A percentile compares a stretch with the other conserved stretches of the same genome.
Evolutionary conservation across 2,329 filamentous ascomycete genomes (phyloP).

Genomic region (Talaromyces sp.): DNA sequence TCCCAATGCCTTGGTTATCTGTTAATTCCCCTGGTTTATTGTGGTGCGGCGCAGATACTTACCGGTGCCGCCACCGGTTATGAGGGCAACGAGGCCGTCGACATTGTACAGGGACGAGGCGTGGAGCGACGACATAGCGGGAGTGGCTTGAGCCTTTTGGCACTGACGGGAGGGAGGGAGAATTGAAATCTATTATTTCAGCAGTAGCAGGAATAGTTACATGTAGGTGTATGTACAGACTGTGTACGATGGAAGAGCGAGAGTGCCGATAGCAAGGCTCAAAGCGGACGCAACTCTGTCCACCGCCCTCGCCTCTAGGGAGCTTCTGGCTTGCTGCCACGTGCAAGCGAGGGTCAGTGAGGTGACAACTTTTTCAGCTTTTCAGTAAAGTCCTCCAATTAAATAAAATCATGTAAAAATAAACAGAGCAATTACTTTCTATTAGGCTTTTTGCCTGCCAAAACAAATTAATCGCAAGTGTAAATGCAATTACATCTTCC

Average conservation of each 20-base stretch:
- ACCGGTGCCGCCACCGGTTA: slow-evolving; percentile 61
- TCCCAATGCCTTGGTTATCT: slow-evolving; percentile 28
- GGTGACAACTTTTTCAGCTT: too few relatives aligned
- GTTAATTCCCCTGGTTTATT: neutral
- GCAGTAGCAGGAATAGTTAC: neutral
- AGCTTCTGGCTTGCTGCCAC: too few relatives aligned
- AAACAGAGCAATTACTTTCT: too few relatives aligned
- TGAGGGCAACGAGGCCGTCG: slow-evolving; percentile 52
- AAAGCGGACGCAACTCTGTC: neutral
- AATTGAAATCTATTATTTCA: neutral
- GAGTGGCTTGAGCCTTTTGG: neutral
- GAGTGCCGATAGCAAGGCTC: neutral
- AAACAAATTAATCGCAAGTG: too few relatives aligned
- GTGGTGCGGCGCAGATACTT: slow-evolving; percentile 12
- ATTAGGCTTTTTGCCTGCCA: too few relatives aligned
- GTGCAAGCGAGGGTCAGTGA: too few relatives aligned
- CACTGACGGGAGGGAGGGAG: neutral
- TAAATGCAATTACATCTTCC: too few relatives aligned
- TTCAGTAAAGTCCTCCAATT: too few relatives aligned
- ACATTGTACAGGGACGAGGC: slow-evolving; percentile 4
- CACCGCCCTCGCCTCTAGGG: too few relatives aligned
- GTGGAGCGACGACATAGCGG: slow-evolving; percentile 1
- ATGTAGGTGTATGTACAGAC: neutral
- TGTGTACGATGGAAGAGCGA: slow-evolving; percentile 2
- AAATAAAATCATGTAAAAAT: too few relatives aligned